Base-by-base conservation (phyloP, 2,329 filamentous ascomycete species). In the Fusarium sp. region DNA sequence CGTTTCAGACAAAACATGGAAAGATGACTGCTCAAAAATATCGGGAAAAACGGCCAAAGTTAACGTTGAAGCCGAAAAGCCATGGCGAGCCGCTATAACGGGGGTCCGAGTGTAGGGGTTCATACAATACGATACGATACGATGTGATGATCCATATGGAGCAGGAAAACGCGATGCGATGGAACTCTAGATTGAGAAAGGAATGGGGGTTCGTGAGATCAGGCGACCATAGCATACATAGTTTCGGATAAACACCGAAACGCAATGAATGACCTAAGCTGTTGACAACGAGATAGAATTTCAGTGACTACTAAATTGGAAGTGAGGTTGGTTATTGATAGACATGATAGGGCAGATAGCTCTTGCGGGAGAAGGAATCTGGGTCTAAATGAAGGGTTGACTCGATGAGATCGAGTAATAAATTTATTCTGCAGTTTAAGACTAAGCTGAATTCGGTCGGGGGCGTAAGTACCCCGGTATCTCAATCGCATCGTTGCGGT, bases 401-500 rank as follows among this genome's bases (percentile, higher is more conserved):
- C 80, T 82, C 80, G 80, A 82, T 82, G 75, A 73, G 75, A 82
- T 82, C 77, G 78, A 81, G 81, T 82, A 82, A 82, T 44, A 60
- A 41, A 55, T 72, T 72, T 63, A 45, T 50, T 52, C 49, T 65
- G 33, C 40, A 49, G 53, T 47, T 63, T 42, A 38, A 51, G 50
- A 51, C 67, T 73, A 73, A 68, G 16, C 46, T 45, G 28, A 18
- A 42, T 56, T 58, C 55, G 42, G 55, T 42, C 23, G 31, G n/a
- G 41, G 44, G 41, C 30, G 55, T 64, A 47, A 44, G 61, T 58
- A 63, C 46, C 57, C 46, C 57, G 49, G 55, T 70, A 72, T 74
- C 71, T 70, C 60, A 62, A 57, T 59, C 28, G 57, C 57, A 55
- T 63, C 56, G 54, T 41, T 46, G 28, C 7, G 20, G 49, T 57